phyloP scores from a whole-genome alignment of 169 alveolate species.

The Babesia bovis region DNA sequence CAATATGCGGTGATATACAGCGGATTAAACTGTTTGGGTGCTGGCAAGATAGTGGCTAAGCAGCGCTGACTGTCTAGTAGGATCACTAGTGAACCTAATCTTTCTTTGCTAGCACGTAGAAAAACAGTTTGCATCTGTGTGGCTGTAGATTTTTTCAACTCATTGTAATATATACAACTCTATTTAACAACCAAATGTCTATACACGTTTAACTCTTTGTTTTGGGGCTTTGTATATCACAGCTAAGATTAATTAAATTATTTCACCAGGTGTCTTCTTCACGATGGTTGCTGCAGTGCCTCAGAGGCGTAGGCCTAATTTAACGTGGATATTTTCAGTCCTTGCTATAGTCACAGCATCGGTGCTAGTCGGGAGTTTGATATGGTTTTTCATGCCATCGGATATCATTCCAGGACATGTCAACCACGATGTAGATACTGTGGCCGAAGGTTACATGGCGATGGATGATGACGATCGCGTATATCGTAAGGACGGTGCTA shows the following conservation, averaged over 20 bases:
- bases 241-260: too few relatives aligned
- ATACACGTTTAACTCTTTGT: too few relatives aligned
- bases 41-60: conserved; percentile 63
- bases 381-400: neutral
- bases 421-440: neutral
- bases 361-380: neutral
- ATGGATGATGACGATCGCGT: too few relatives aligned
- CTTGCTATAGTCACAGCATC: neutral
- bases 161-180: too few relatives aligned
- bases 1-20: conserved; percentile 73
- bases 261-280: neutral
- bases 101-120: too few relatives aligned
- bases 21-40: conserved; percentile 71
- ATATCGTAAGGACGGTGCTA: too few relatives aligned
- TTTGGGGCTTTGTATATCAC: too few relatives aligned
- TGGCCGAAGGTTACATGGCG: neutral
- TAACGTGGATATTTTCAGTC: neutral
- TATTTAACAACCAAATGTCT: too few relatives aligned
- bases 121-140: neutral
- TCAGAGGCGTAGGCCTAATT: neutral
- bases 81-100: too few relatives aligned
- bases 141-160: neutral
- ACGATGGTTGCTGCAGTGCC: neutral
- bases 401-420: neutral
- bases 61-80: neutral